Evolutionary conservation across 1,139 yeast genomes (phyloP).

Genomic region (Kodamaea arcana): DNA sequence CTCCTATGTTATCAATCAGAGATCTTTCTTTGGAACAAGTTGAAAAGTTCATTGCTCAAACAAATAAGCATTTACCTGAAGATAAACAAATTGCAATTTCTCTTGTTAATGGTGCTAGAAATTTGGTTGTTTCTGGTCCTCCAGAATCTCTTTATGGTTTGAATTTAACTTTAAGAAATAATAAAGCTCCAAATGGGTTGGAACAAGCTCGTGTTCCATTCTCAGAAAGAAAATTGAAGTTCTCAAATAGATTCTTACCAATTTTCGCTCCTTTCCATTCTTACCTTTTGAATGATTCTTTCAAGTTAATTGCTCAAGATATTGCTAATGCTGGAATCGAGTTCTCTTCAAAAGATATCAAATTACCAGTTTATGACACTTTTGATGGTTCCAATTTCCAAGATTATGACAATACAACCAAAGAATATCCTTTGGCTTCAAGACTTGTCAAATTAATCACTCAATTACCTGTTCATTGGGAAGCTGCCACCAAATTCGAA

Average conservation of each 20-base stretch:
- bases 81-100: conserved; percentile 91
- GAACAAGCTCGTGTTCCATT: conserved; percentile 93
- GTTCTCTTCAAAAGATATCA: conserved; percentile 52
- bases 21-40: conserved; percentile 81
- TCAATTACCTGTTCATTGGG: conserved; percentile 92
- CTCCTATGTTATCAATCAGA: conserved; percentile 94
- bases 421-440: conserved; percentile 49
- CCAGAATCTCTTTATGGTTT: conserved; percentile 98
- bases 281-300: conserved; percentile 72
- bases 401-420: conserved; percentile 20
- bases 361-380: conserved; percentile 90
- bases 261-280: conserved; percentile 97
- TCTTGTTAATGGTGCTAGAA: conserved; percentile 91
- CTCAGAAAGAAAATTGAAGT: conserved; percentile 88
- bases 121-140: conserved; percentile 94
- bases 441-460: conserved; percentile 81
- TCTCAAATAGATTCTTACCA: conserved; percentile 91
- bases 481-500: conserved; percentile 71
- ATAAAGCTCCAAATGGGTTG: conserved; percentile 90
- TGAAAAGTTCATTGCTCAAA: conserved; percentile 71
- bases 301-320: conserved; percentile 62
- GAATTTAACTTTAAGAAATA: conserved; percentile 85
- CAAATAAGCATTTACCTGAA: conserved; percentile 88
- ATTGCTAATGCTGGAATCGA: conserved; percentile 50
- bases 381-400: conserved; percentile 80